phyloP scores from a whole-genome alignment of 164 flowering plant genomes.

The Santalum album region DNA sequence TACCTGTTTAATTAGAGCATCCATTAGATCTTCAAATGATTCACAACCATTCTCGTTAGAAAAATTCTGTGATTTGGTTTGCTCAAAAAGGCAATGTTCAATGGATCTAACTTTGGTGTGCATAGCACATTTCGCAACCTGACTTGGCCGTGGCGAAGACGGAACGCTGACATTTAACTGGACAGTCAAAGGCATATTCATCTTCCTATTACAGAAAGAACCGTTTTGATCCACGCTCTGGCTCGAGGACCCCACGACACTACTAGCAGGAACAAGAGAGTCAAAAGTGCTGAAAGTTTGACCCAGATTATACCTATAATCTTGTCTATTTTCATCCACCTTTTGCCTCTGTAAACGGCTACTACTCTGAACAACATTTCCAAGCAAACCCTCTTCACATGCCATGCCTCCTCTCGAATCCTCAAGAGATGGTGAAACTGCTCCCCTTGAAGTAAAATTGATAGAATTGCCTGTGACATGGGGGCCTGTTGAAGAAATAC shows the following conservation, averaged over 20 bases:
- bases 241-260: constrained; percentile 3
- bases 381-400: constrained; percentile 22
- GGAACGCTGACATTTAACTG: constrained; percentile 15
- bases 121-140: constrained; percentile 13
- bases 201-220: constrained; percentile 7
- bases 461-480: constrained; percentile 13
- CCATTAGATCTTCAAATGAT: constrained; percentile 43
- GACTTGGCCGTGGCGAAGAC: constrained; percentile 12
- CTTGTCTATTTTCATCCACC: constrained; percentile 23
- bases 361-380: constrained; percentile 16
- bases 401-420: constrained; percentile 21
- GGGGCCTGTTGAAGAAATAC: constrained; percentile 14
- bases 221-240: constrained; percentile 19
- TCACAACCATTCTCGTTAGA: constrained; percentile 21
- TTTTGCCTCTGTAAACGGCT: constrained; percentile 13
- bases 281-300: constrained; percentile 13
- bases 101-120: constrained; percentile 16
- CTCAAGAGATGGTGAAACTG: constrained; percentile 16
- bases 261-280: constrained; percentile 10
- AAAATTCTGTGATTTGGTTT: constrained; percentile 21
- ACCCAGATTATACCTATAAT: constrained; percentile 12
- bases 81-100: constrained; percentile 24
- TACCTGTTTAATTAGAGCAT: constrained; percentile 43
- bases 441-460: constrained; percentile 16
- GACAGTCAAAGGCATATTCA: constrained; percentile 13